These are phyloP conservation scores for Heracleum sosnowskyi DNA, from an alignment of 129 eudicot species.

Conservation along the genomic window DNA sequence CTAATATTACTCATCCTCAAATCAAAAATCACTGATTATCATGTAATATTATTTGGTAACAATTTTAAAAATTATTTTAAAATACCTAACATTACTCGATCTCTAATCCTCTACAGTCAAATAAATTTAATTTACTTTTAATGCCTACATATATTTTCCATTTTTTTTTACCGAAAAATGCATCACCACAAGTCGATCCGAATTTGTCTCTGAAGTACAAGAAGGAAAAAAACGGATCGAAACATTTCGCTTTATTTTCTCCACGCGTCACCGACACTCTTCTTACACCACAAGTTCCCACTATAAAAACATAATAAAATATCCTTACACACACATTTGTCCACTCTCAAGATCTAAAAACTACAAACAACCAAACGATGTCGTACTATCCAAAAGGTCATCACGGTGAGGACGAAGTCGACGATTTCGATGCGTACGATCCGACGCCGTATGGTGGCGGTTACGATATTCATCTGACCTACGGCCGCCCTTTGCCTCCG, in stretches of 20 bases:
- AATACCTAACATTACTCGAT: too few relatives aligned
- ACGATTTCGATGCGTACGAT: slow-evolving; percentile 71
- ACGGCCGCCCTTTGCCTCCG: slow-evolving; percentile 66
- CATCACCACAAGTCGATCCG: too few relatives aligned
- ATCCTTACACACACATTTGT: not conserved
- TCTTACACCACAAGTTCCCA: not conserved
- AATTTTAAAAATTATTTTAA: too few relatives aligned
- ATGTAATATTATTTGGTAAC: too few relatives aligned
- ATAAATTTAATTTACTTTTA: too few relatives aligned
- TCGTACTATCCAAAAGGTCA: slow-evolving; percentile 72
- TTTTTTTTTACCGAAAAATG: too few relatives aligned
- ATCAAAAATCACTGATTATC: too few relatives aligned
- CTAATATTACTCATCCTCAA: too few relatives aligned
- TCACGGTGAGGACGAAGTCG: slow-evolving; percentile 43
- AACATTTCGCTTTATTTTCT: not conserved
- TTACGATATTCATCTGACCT: slow-evolving; percentile 53
- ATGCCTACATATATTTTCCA: too few relatives aligned
- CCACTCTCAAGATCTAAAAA: not conserved
- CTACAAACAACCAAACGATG: slow-evolving; percentile 23
- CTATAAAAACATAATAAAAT: not conserved
- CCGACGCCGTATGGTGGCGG: slow-evolving; percentile 87
- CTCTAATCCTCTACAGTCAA: too few relatives aligned
- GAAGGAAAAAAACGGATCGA: too few relatives aligned
- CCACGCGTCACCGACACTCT: not conserved
- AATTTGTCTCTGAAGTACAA: too few relatives aligned